Conservation (phyloP, 2,329 filamentous ascomycete species). For the Aspergillus sergii region DNA sequence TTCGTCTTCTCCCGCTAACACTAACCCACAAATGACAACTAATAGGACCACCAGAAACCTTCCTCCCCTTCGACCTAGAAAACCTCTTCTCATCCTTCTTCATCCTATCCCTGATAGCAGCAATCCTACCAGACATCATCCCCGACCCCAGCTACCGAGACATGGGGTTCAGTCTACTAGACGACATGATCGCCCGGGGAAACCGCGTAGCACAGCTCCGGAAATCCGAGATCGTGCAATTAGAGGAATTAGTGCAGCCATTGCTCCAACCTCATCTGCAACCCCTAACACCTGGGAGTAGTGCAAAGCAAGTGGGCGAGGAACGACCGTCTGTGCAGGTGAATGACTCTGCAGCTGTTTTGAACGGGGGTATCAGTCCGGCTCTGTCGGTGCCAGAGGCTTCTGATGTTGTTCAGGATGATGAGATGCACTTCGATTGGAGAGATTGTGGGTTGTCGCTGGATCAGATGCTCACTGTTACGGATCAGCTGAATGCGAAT, state of each 20-base stretch:
- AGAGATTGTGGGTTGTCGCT: constrained; percentile 24
- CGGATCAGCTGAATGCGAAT: constrained; percentile 22
- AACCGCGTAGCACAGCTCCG: constrained; percentile 25
- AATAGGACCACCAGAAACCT: constrained; percentile 18
- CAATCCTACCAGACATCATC: constrained; percentile 45
- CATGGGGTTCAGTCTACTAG: constrained; percentile 18
- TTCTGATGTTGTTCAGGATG: constrained; percentile 4
- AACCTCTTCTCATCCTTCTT: constrained; percentile 38
- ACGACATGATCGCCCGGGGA: constrained; percentile 24
- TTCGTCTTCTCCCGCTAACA: not conserved
- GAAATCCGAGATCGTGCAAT: constrained; percentile 25
- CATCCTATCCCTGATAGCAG: constrained; percentile 34
- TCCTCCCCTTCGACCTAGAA: constrained; percentile 40
- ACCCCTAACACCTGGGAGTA: not conserved
- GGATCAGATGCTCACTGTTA: constrained; percentile 25
- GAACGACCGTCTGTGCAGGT: not conserved
- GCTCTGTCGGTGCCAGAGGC: not conserved
- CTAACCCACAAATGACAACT: not conserved
- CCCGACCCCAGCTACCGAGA: constrained; percentile 49
- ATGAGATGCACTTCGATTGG: constrained; percentile 23
- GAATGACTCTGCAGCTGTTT: not conserved
- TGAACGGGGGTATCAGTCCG: not conserved
- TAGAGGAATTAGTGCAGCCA: constrained; percentile 23
- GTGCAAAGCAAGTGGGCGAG: not conserved
- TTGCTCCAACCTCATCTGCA: constrained; percentile 3